These are phyloP conservation scores for Quercus alba DNA, from an alignment of 306 rosid genomes.

Conservation along the genomic window DNA sequence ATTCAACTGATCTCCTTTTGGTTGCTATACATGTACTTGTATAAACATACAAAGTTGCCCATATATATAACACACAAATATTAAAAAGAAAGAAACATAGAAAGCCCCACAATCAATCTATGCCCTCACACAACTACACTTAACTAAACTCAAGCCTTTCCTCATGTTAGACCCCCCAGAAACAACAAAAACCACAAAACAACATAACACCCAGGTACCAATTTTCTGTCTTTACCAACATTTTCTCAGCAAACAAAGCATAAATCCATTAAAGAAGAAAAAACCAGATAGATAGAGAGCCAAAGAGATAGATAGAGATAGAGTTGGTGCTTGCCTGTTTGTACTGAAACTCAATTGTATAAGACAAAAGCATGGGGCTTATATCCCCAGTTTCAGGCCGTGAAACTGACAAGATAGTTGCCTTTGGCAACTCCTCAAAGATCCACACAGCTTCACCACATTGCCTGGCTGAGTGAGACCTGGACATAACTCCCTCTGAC, in stretches of 20 bases:
- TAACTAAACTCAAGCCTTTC: not conserved
- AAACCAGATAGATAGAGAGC: not conserved
- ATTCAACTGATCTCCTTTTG: not conserved
- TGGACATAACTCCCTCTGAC: constrained; percentile 31
- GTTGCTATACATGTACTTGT: not conserved
- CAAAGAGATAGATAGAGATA: not conserved
- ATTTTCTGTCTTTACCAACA: not conserved
- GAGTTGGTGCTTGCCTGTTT: constrained; percentile 58
- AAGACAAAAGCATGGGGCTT: constrained; percentile 76
- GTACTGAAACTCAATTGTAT: constrained; percentile 77
- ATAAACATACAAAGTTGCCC: too few species aligned
- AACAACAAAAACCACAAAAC: not conserved
- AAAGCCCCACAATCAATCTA: not conserved
- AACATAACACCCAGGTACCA: not conserved
- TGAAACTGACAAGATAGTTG: constrained; percentile 67
- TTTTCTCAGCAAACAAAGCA: not conserved
- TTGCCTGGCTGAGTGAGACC: constrained; percentile 28
- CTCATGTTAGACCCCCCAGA: not conserved
- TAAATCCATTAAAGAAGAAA: not conserved
- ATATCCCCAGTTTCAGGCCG: constrained; percentile 76
- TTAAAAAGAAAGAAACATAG: not conserved
- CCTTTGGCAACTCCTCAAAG: constrained; percentile 73
- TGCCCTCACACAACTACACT: not conserved
- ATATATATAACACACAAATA: not conserved
- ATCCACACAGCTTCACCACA: constrained; percentile 43